phyloP scores from a whole-genome alignment of 108 stramenopile genomes.

The Nitzschia sp. region DNA sequence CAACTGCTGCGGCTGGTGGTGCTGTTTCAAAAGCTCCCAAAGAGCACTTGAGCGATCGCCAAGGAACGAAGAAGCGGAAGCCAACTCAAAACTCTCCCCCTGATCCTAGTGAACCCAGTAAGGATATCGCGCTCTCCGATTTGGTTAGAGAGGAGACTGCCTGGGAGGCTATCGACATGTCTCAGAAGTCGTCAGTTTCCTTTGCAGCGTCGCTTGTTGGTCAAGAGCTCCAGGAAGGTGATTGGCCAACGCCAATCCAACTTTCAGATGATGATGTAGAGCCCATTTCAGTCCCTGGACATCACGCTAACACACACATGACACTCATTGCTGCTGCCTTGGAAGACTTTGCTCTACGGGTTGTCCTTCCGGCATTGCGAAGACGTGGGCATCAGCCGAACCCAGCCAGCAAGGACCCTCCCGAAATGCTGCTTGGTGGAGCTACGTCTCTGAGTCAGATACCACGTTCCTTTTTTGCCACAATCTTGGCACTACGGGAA shows the following conservation, averaged over 20 bases:
- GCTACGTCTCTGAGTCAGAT: background rate
- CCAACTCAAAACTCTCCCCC: no score
- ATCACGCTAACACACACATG: background rate
- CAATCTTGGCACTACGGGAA: background rate
- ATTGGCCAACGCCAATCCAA: background rate
- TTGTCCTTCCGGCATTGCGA: background rate
- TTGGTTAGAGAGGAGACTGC: background rate
- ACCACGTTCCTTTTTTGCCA: constrained; percentile 6
- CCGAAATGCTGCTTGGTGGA: background rate
- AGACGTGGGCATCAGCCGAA: background rate
- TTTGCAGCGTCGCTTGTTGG: background rate
- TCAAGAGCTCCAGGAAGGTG: background rate
- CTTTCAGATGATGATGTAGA: background rate
- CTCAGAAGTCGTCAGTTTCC: background rate
- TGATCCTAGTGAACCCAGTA: no score
- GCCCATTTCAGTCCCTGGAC: background rate
- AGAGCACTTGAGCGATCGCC: no score
- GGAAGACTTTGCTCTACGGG: background rate
- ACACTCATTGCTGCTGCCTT: background rate
- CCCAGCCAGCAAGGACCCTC: background rate
- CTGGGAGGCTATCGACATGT: background rate
- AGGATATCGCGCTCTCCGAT: no score
- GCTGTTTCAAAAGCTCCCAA: no score
- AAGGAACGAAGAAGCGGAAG: no score
- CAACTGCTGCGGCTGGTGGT: no score